Evolutionary conservation across 2,329 filamentous ascomycete genomes (phyloP).

Genomic region (Aspergillus sp.): DNA sequence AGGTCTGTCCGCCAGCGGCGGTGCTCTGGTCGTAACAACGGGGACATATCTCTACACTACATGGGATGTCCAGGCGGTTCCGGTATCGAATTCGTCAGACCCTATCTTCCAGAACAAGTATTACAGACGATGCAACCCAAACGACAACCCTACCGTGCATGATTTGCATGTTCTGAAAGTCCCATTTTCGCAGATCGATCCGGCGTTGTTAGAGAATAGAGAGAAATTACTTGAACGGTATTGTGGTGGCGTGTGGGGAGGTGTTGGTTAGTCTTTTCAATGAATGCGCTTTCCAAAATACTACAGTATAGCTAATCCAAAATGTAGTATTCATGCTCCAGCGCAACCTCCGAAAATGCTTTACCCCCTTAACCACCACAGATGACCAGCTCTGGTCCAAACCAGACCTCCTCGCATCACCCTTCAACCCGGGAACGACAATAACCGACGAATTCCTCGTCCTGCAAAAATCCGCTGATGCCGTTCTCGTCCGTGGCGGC

Average conservation of each 20-base stretch:
- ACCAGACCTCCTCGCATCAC: slow-evolving; percentile 1
- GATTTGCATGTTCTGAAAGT: slow-evolving; percentile 4
- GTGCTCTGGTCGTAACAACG: no score
- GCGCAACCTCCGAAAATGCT: neutral
- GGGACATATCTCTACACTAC: neutral
- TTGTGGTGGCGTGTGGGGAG: slow-evolving; percentile 6
- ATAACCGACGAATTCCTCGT: slow-evolving; percentile 2
- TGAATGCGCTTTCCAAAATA: no score
- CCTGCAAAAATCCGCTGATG: neutral
- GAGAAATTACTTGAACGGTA: slow-evolving; percentile 4
- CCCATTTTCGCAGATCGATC: slow-evolving; percentile 5
- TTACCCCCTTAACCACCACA: no score
- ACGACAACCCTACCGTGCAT: slow-evolving; percentile 5
- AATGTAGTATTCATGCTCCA: slow-evolving; percentile 3
- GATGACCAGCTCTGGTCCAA: neutral
- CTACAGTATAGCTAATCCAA: no score
- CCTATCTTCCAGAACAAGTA: neutral
- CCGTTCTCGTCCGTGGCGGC: slow-evolving; percentile 8
- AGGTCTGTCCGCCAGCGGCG: no score
- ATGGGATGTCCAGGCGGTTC: neutral
- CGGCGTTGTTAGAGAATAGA: neutral
- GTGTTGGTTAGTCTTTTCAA: neutral
- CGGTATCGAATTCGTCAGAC: neutral
- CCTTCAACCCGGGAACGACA: neutral
- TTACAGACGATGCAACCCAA: slow-evolving; percentile 3